phyloP scores from a whole-genome alignment of 208 protist genomes.

The Trichomonas gallinae region DNA sequence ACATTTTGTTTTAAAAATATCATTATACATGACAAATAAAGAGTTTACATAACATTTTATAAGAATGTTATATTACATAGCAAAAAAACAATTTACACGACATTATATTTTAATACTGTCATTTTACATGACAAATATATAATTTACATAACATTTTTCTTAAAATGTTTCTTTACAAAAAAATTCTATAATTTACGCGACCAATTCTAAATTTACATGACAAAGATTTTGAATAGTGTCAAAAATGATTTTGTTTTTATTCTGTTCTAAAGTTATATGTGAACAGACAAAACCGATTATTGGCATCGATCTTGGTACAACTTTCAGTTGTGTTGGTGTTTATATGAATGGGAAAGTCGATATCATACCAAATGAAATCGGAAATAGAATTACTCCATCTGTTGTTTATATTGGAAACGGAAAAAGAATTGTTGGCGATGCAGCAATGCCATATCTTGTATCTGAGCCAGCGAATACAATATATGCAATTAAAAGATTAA shows the following conservation, averaged over 20 bases:
- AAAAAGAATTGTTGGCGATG: conserved; percentile 57
- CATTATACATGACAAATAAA: too few species aligned
- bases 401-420: conserved; percentile 86
- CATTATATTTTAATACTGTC: too few species aligned
- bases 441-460: conserved; percentile 67
- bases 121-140: too few species aligned
- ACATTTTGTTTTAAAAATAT: too few species aligned
- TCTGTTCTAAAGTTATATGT: neutral
- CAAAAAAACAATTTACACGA: too few species aligned
- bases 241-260: neutral
- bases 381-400: conserved; percentile 94
- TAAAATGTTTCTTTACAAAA: too few species aligned
- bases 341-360: conserved; percentile 54
- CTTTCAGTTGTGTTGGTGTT: neutral
- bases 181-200: too few species aligned
- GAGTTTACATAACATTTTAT: too few species aligned
- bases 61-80: too few species aligned
- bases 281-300: neutral
- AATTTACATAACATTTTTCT: too few species aligned
- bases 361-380: conserved; percentile 94
- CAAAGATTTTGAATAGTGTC: too few species aligned
- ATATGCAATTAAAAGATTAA: conserved; percentile 75
- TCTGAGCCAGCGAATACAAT: conserved; percentile 64
- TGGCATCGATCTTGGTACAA: conserved; percentile 24
- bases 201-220: too few species aligned